A percentile compares a stretch with the other conserved stretches of the same genome.
Evolutionary conservation across 306 rosid genomes (phyloP).

Genomic region (Castanospermum australe): DNA sequence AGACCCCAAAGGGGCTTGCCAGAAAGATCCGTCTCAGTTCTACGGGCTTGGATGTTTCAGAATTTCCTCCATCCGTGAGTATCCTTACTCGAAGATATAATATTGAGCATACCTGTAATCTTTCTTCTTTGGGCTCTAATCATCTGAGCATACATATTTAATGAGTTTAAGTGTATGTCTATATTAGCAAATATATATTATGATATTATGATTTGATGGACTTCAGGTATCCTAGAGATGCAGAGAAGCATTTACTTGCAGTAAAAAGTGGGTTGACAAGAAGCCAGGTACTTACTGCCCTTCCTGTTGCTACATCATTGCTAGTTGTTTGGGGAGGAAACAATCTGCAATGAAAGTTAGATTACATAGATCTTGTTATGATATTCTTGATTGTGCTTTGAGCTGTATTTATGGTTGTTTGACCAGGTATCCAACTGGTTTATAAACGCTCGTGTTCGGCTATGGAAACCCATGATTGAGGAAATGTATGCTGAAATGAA

Average conservation of each 20-base stretch:
- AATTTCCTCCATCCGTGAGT: constrained; percentile 97
- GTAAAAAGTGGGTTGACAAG: constrained; percentile 90
- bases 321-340: not conserved
- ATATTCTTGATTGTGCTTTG: not conserved
- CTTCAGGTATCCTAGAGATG: constrained; percentile 96
- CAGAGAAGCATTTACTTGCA: constrained; percentile 94
- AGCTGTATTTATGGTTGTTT: not conserved
- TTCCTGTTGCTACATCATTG: not conserved
- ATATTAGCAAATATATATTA: not conserved
- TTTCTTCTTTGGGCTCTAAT: not conserved
- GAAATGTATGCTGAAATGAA: constrained; percentile 96
- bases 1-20: constrained; percentile 98
- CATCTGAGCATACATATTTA: not conserved
- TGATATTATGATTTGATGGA: not conserved
- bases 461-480: constrained; percentile 97
- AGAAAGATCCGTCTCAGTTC: constrained; percentile 85
- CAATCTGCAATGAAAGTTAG: not conserved
- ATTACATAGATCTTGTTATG: not conserved
- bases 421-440: constrained; percentile 92
- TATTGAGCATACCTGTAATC: not conserved
- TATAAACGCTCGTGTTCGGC: constrained; percentile 87
- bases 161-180: not conserved
- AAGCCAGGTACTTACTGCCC: constrained; percentile 67
- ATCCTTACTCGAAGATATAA: not conserved
- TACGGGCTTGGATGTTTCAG: constrained; percentile 93